Evolutionary conservation across 2,329 filamentous ascomycete species (phyloP).

Genomic region (Clonostachys chloroleuca): DNA sequence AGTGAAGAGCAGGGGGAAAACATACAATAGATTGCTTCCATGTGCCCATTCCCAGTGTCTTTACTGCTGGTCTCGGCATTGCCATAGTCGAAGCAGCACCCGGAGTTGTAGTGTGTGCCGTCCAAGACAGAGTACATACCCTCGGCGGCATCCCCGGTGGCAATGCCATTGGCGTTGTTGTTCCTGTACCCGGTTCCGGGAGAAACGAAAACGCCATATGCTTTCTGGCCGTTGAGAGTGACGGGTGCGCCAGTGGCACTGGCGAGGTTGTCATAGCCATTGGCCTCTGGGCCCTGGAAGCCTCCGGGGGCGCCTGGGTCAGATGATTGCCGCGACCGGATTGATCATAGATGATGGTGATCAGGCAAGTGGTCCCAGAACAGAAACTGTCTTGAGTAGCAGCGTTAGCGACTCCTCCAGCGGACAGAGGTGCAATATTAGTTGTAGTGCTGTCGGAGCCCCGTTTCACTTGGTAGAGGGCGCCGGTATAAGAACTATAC

Average conservation of each 20-base stretch:
- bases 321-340: constrained; percentile 59
- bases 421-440: constrained; percentile 43
- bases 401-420: constrained; percentile 60
- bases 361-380: constrained; percentile 54
- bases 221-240: constrained; percentile 54
- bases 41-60: constrained; percentile 59
- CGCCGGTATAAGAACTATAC: constrained; percentile 45
- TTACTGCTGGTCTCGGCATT: constrained; percentile 47
- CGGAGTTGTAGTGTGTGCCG: constrained; percentile 53
- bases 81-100: constrained; percentile 54
- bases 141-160: constrained; percentile 49
- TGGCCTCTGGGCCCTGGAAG: constrained; percentile 50
- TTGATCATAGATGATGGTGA: constrained; percentile 63
- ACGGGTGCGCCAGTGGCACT: constrained; percentile 57
- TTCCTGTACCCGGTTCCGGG: constrained; percentile 62
- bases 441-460: constrained; percentile 28
- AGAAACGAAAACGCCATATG: constrained; percentile 58
- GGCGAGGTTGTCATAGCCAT: constrained; percentile 57
- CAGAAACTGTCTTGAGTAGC: constrained; percentile 59
- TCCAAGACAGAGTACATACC: constrained; percentile 59
- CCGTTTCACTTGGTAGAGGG: constrained; percentile 57
- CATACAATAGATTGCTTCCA: constrained; percentile 51
- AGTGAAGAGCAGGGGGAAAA: too few relatives aligned
- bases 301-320: constrained; percentile 52
- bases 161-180: constrained; percentile 44